These are phyloP conservation scores for Saprolegnia parasitica DNA, from an alignment of 352 stramenopile genomes.

Conservation along the genomic window DNA sequence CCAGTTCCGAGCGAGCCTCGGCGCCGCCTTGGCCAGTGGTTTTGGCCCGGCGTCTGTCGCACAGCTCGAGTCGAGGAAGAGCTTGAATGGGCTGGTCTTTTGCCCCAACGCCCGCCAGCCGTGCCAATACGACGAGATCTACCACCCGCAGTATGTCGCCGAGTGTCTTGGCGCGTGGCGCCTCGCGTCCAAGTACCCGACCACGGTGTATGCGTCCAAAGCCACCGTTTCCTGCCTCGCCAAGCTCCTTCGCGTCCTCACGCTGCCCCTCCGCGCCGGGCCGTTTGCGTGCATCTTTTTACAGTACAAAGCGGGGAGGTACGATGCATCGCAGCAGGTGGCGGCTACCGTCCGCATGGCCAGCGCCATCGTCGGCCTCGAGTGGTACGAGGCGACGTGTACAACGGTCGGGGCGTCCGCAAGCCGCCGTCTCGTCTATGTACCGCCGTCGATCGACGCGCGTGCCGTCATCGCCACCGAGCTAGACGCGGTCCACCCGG, in stretches of 20 bases:
- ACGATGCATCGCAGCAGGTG: background rate
- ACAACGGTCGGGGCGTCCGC: background rate
- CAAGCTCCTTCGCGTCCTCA: slow-evolving; percentile 16
- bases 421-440: background rate
- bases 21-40: background rate
- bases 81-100: slow-evolving; percentile 20
- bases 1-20: slow-evolving; percentile 9
- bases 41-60: slow-evolving; percentile 1
- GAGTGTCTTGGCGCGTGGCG: slow-evolving; percentile 12
- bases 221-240: background rate
- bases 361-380: background rate
- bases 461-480: background rate
- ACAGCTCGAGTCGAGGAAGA: background rate
- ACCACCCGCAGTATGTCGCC: slow-evolving; percentile 7
- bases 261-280: background rate
- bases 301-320: background rate
- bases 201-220: background rate
- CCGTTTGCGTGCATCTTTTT: background rate
- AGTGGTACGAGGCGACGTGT: background rate
- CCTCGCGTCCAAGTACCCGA: background rate
- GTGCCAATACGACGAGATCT: slow-evolving; percentile 24
- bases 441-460: background rate
- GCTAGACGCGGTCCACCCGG: no score
- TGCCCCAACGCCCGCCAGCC: slow-evolving; percentile 7
- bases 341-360: background rate